Evolutionary conservation across 805 yeast species (phyloP), one percentile per base, ranked within the genome.

Genomic region (Kazachstania kunashirensis): DNA sequence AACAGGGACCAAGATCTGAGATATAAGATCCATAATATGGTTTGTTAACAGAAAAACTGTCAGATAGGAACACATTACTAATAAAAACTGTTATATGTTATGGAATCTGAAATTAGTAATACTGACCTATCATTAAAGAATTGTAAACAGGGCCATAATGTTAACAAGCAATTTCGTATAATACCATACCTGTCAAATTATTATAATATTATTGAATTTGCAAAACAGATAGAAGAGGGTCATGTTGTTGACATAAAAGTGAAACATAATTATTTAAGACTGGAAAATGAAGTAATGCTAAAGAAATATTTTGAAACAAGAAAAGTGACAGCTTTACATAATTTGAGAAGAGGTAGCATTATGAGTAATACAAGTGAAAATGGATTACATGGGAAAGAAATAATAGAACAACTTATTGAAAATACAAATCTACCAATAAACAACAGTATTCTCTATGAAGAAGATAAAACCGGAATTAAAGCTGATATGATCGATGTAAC

Each of bases 151-250:
- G n/a, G n/a, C n/a, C n/a, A n/a, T n/a, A n/a, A n/a, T n/a, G n/a
- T n/a, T n/a, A n/a, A n/a, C n/a, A n/a, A n/a, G n/a, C n/a, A n/a
- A n/a, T n/a, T n/a, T n/a, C n/a, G n/a, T n/a, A 37, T 39, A 2
- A 25, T 47, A 15, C 36, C 40, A 6, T 47, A 47, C 29, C 34
- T 41, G 20, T 39, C 49, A 0, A 47, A 47, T 26, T 47, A 47
- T 20, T 30, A 32, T 23, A 43, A 48, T 17, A 39, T 42, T 6
- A 16, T 40, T 12, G 37, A 9, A 25, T 38, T 19, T 5, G 5
- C 14, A 7, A 13, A 24, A 24, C 37, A 34, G 14, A 18, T 20
- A 10, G 23, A 24, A 4, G n/a, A n/a, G 7, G 9, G n/a, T 6
- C n/a, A 12, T 8, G 4, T 25, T n/a, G n/a, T 9, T 13, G 19